Conservation (phyloP, 2,329 filamentous ascomycete genomes). For the Fragosphaeria purpurea region DNA sequence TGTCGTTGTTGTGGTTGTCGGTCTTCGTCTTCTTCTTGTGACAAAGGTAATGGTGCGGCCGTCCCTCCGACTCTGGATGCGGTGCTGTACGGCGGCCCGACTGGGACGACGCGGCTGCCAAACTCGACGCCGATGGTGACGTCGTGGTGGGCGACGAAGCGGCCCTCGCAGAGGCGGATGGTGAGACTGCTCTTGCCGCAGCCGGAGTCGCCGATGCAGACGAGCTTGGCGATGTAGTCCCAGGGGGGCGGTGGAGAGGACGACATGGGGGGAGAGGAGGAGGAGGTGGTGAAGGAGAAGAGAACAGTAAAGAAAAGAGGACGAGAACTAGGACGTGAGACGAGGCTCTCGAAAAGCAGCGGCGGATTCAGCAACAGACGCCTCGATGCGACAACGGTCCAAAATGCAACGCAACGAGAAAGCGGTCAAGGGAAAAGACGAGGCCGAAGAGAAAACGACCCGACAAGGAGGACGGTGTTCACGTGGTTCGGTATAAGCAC, state of each 20-base stretch:
- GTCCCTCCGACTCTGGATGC: not conserved
- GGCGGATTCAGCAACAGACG: too few species aligned
- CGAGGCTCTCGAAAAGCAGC: not conserved
- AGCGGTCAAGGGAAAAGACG: too few species aligned
- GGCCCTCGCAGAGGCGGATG: constrained; percentile 90
- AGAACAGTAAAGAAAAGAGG: too few species aligned
- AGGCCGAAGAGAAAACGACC: too few species aligned
- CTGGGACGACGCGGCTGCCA: constrained; percentile 83
- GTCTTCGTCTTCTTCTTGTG: constrained; percentile 7
- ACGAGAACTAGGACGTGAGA: too few species aligned
- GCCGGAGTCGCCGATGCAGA: constrained; percentile 93
- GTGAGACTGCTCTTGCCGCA: constrained; percentile 93
- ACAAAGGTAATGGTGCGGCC: not conserved
- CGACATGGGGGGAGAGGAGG: constrained; percentile 34
- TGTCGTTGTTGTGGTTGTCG: constrained; percentile 1
- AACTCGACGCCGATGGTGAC: constrained; percentile 97
- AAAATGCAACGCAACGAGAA: too few species aligned
- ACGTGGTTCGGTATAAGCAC: too few species aligned
- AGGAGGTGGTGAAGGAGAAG: not conserved
- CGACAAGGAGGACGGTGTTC: too few species aligned
- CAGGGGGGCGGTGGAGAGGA: constrained; percentile 51
- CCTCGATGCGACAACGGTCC: too few species aligned
- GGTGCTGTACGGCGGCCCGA: constrained; percentile 67
- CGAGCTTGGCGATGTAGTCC: constrained; percentile 99
- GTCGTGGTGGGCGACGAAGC: constrained; percentile 89